These are phyloP conservation scores for Chlamydomonas sp. DNA, from an alignment of 139 green algal species.

Conservation along the genomic window DNA sequence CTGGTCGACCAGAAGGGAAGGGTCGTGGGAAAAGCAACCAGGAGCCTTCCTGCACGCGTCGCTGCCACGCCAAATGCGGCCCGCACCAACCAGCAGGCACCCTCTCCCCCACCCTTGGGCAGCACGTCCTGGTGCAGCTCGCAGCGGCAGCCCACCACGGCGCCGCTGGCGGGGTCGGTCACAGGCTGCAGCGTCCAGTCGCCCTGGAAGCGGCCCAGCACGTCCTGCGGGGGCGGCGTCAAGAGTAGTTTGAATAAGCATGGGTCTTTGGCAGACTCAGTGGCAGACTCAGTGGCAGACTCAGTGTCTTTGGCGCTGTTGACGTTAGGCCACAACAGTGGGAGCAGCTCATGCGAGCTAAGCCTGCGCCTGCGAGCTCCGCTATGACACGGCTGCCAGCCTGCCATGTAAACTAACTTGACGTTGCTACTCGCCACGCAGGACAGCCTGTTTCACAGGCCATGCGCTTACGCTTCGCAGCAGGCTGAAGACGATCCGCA, in stretches of 20 bases:
- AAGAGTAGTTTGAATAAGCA: neutral
- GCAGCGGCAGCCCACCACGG: constrained; percentile 34
- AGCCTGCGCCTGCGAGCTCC: too few species aligned
- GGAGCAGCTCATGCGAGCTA: too few species aligned
- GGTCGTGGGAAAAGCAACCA: neutral
- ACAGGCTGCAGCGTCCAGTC: constrained; percentile 46
- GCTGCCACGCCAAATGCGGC: neutral
- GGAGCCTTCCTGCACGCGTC: neutral
- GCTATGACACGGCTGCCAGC: too few species aligned
- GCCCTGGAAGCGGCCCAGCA: constrained; percentile 43
- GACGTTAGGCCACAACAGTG: too few species aligned
- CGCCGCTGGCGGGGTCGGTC: constrained; percentile 4
- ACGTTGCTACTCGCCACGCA: too few species aligned
- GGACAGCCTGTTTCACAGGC: neutral
- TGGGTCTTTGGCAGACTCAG: too few species aligned
- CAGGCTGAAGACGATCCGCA: constrained; percentile 48
- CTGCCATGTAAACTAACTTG: too few species aligned
- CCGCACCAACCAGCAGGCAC: neutral
- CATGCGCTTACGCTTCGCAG: constrained; percentile 35
- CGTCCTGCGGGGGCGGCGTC: constrained; percentile 15
- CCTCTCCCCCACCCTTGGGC: constrained; percentile 44
- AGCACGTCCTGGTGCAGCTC: constrained; percentile 57
- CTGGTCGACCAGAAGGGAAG: neutral
- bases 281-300: too few species aligned
- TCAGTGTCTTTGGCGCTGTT: too few species aligned